Conservation (phyloP, 139 green algal species). For the Chlorella sp. region DNA sequence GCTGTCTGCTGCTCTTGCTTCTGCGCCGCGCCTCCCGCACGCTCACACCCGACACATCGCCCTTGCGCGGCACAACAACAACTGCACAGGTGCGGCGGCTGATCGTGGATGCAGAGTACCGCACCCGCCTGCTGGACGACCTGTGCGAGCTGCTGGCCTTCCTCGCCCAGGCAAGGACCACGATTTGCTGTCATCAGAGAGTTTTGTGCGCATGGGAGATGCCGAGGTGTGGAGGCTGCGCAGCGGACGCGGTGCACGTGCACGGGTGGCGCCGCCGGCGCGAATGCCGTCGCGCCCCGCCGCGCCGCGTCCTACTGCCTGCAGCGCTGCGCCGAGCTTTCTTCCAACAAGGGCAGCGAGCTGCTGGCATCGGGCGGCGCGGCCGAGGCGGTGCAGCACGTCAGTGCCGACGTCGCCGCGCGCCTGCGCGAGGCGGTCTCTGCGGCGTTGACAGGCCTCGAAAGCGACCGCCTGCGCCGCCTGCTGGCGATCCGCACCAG, state of each 20-base stretch:
- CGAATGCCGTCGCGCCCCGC: too few species aligned
- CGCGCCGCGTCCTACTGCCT: too few species aligned
- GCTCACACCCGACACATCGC: too few species aligned
- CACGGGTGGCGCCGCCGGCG: too few species aligned
- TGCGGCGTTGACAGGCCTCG: conserved; percentile 1
- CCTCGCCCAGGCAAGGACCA: conserved; percentile 21
- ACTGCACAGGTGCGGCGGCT: conserved; percentile 26
- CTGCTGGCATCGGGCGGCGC: conserved; percentile 4
- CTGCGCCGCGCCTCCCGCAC: too few species aligned
- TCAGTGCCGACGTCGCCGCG: conserved; percentile 15
- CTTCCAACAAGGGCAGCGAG: neutral
- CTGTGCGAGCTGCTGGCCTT: conserved; percentile 41
- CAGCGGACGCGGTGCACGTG: too few species aligned
- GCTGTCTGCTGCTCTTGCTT: too few species aligned
- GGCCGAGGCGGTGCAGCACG: neutral
- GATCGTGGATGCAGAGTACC: conserved; percentile 26
- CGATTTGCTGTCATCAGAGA: too few species aligned
- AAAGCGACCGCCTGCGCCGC: neutral
- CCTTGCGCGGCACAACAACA: too few species aligned
- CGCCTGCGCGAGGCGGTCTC: conserved; percentile 4
- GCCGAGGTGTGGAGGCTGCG: too few species aligned
- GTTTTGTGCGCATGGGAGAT: too few species aligned
- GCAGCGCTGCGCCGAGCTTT: conserved; percentile 18
- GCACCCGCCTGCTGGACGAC: conserved; percentile 34
- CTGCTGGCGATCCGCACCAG: conserved; percentile 2